Percentiles rank a stretch among this genome's conserved stretches.
Evolutionary conservation across 208 protist species (phyloP).

Genomic region (Kentomonas sorsogonicus): DNA sequence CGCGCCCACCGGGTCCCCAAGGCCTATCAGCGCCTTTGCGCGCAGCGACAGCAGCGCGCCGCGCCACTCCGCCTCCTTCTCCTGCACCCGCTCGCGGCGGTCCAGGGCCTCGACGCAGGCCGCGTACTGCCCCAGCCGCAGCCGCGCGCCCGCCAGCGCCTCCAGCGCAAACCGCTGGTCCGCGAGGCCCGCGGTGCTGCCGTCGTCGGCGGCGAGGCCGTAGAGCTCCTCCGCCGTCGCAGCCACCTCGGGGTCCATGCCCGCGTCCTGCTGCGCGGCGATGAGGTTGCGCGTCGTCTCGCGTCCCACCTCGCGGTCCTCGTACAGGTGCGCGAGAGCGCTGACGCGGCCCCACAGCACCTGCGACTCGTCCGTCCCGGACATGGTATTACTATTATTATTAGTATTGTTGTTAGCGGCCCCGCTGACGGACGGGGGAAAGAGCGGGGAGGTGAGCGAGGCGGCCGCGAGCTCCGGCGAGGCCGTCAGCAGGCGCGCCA

Average conservation of each 20-base stretch:
- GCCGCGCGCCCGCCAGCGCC: slow-evolving; percentile 69
- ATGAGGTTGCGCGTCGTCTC: slow-evolving; percentile 87
- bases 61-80: slow-evolving; percentile 65
- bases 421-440: no score
- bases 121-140: slow-evolving; percentile 78
- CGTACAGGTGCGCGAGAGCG: slow-evolving; percentile 72
- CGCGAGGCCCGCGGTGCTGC: slow-evolving; percentile 58
- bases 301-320: slow-evolving; percentile 75
- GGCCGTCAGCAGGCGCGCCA: slow-evolving; percentile 70
- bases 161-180: slow-evolving; percentile 79
- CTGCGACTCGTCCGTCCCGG: no score
- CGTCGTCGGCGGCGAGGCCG: slow-evolving; percentile 42
- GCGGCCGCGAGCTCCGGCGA: no score
- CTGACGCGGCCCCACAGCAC: slow-evolving; percentile 76
- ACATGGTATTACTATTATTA: no score
- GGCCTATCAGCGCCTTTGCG: slow-evolving; percentile 63
- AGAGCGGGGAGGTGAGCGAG: no score
- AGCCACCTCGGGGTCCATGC: slow-evolving; percentile 63
- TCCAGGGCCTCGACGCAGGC: slow-evolving; percentile 67
- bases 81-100: slow-evolving; percentile 77
- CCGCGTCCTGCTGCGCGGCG: slow-evolving; percentile 48
- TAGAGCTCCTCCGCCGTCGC: slow-evolving; percentile 69
- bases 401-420: no score
- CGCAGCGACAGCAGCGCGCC: slow-evolving; percentile 61
- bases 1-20: slow-evolving; percentile 47